These are phyloP conservation scores for Medicago lupulina DNA, from an alignment of 306 rosid species.

Conservation along the genomic window DNA sequence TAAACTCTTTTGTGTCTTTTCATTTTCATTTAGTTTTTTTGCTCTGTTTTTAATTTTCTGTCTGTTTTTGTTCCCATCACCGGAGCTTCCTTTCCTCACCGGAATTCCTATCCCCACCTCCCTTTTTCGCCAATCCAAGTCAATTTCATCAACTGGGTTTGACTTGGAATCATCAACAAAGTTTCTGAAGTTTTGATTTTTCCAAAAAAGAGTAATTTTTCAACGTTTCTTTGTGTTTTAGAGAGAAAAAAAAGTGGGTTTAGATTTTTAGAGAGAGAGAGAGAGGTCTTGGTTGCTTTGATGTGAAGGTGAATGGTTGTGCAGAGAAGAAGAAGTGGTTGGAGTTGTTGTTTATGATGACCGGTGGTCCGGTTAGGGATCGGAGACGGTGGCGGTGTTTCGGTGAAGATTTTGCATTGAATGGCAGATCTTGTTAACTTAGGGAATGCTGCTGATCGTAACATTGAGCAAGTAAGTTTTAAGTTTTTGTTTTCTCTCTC, in stretches of 20 bases:
- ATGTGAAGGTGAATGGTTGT: constrained; percentile 76
- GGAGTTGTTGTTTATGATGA: constrained; percentile 79
- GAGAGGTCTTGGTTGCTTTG: constrained; percentile 48
- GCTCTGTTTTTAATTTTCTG: constrained; percentile 48
- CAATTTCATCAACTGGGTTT: constrained; percentile 44
- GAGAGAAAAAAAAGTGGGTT: constrained; percentile 42
- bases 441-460: constrained; percentile 95
- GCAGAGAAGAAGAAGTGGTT: constrained; percentile 61
- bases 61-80: constrained; percentile 40
- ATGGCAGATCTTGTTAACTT: constrained; percentile 98
- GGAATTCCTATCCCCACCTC: constrained; percentile 22
- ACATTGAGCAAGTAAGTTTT: constrained; percentile 85
- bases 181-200: constrained; percentile 45
- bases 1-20: constrained; percentile 40
- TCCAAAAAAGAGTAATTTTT: constrained; percentile 49
- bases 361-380: constrained; percentile 83
- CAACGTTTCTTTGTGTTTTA: constrained; percentile 47
- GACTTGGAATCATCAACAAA: constrained; percentile 52
- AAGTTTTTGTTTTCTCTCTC: constrained; percentile 50
- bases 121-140: constrained; percentile 32
- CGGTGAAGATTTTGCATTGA: constrained; percentile 80
- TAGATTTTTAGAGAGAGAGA: constrained; percentile 32
- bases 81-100: constrained; percentile 37
- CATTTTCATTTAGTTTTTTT: not conserved
- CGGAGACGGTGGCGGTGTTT: constrained; percentile 92